Conservation (phyloP, 2,329 filamentous ascomycete species). For the Aspergillus udagawae region DNA sequence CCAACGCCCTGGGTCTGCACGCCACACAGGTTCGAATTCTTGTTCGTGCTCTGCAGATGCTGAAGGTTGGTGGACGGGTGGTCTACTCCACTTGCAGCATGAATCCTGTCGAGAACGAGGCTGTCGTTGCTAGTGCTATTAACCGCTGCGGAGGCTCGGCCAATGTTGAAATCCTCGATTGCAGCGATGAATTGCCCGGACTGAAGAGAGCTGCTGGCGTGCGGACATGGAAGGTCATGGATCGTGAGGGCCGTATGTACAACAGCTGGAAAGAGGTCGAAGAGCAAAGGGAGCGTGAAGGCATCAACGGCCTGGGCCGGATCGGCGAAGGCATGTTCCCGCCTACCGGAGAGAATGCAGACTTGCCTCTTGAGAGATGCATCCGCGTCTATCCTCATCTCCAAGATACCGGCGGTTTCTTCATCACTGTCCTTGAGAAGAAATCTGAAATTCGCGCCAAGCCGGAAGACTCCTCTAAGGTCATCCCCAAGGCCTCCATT, state of each 20-base stretch:
- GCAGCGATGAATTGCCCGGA: constrained; percentile 69
- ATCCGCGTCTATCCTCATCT: constrained; percentile 93
- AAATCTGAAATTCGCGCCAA: constrained; percentile 76
- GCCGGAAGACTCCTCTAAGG: constrained; percentile 54
- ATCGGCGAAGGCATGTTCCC: constrained; percentile 84
- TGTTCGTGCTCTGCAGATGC: constrained; percentile 86
- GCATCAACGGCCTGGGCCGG: constrained; percentile 62
- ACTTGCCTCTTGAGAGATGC: constrained; percentile 78
- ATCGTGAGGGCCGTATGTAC: constrained; percentile 77
- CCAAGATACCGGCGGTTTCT: constrained; percentile 96
- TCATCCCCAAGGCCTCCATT: constrained; percentile 36
- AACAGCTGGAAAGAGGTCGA: constrained; percentile 78
- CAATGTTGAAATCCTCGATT: constrained; percentile 82
- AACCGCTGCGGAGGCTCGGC: constrained; percentile 78
- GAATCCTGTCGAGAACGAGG: constrained; percentile 97
- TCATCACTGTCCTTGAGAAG: constrained; percentile 94
- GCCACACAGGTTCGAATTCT: constrained; percentile 84
- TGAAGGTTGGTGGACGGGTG: constrained; percentile 89
- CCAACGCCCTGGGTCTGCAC: constrained; percentile 82
- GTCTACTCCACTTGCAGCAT: constrained; percentile 99
- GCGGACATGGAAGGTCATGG: constrained; percentile 84
- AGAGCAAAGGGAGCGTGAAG: constrained; percentile 58
- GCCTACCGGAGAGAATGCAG: constrained; percentile 52
- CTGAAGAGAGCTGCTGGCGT: constrained; percentile 75
- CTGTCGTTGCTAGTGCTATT: constrained; percentile 83